A percentile compares a stretch with the other conserved stretches of the same genome.
phyloP scores from a whole-genome alignment of 192 early-diverging fungal species.

The Diversispora eburnea region DNA sequence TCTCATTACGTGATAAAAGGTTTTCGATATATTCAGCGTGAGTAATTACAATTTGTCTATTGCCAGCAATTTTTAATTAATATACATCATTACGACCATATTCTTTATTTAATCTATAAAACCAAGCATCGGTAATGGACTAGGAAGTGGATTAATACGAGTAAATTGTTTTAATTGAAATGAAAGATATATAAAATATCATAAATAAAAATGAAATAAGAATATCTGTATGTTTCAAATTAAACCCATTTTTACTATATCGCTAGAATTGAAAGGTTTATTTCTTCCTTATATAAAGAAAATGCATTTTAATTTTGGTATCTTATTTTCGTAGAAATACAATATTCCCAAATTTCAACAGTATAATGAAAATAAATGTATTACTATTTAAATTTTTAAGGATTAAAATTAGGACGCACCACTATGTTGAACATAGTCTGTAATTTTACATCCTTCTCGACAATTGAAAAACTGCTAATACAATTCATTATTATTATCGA shows the following conservation, averaged over 20 bases:
- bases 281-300: too few relatives aligned
- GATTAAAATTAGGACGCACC: too few relatives aligned
- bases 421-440: too few relatives aligned
- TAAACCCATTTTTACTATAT: too few relatives aligned
- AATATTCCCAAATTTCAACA: too few relatives aligned
- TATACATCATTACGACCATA: conserved; percentile 17
- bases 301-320: too few relatives aligned
- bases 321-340: too few relatives aligned
- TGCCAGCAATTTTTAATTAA: conserved; percentile 14
- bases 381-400: background rate
- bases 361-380: too few relatives aligned
- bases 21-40: conserved; percentile 19
- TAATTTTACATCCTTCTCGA: too few relatives aligned
- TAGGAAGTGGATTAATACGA: background rate
- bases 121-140: conserved; percentile 19
- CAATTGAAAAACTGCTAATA: too few relatives aligned
- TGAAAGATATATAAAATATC: background rate
- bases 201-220: background rate
- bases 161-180: conserved; percentile 30
- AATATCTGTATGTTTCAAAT: background rate
- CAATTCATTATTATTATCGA: too few relatives aligned
- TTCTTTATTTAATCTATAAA: conserved; percentile 16
- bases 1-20: background rate
- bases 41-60: conserved; percentile 16
- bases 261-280: too few relatives aligned